Evolutionary conservation across 768 basidiomycete genomes (phyloP), one percentile per base, ranked within the genome.

Genomic region (Psilocybe cyanescens): DNA sequence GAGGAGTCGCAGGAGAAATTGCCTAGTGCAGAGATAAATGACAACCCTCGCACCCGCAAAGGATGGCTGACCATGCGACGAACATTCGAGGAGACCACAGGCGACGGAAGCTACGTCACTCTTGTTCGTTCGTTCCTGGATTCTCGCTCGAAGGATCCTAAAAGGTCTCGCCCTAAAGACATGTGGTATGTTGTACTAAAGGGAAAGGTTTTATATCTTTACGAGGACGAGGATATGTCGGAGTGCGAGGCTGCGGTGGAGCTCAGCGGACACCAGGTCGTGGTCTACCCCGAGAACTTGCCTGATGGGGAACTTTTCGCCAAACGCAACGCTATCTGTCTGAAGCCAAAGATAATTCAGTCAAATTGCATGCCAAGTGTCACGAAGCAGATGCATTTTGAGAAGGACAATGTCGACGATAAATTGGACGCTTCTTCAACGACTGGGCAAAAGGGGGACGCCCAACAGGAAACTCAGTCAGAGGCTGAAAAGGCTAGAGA

Each of bases 161-260:
- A 90, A 70, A 81, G 85, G 45, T 87, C 90, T 12, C 83, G 91
- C 53, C 94, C 95, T 14, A 94, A 94, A 76, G 96, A 97, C 72
- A 89, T 85, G 84, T 97, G 92, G 88, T 97, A 89, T 72, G 92
- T 90, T 56, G 94, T 90, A 6, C 82, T 99, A 72, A 98, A 98
- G 81, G 93, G 91, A 47, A 90, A 87, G 68, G 88, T 97, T 41
- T 77, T 99, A 31, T 98, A 94, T 75, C 79, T 99, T 19, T 98
- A 97, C 76, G 95, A 97, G 74, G 92, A 96, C 74, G 95, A 97
- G 76, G 82, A 80, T 14, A 92, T 93, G 88, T 84, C 84, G 56
- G 96, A 98, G 66, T 95, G 94, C 75, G 90, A 90, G 70, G 94
- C 90, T 3, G 96, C 89, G n/a, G 83, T 99, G 47, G 92, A 97